Percentiles rank a stretch among this genome's conserved stretches.
Evolutionary conservation across 805 yeast species (phyloP).

Genomic region (Pichia pseudocactophila): DNA sequence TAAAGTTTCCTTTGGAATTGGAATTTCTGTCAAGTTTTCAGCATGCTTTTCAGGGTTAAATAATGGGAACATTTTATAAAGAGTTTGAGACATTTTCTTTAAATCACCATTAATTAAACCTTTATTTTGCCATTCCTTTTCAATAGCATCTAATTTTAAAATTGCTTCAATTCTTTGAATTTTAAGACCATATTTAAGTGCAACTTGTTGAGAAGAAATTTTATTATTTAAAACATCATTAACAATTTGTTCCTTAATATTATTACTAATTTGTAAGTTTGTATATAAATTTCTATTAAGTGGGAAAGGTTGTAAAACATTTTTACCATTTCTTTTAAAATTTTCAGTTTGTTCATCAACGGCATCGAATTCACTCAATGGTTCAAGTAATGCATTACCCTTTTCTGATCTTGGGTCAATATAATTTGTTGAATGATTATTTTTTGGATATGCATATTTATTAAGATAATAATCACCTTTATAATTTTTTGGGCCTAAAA

Average conservation of each 20-base stretch:
- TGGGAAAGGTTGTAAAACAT: conserved; percentile 71
- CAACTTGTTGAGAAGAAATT: conserved; percentile 59
- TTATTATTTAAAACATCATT: conserved; percentile 41
- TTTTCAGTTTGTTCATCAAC: conserved; percentile 15
- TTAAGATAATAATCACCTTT: conserved; percentile 75
- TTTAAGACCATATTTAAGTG: conserved; percentile 70
- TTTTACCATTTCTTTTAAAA: conserved; percentile 10
- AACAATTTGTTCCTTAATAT: conserved; percentile 52
- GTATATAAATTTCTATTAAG: conserved; percentile 62
- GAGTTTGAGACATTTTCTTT: conserved; percentile 44
- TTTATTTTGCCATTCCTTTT: conserved; percentile 47
- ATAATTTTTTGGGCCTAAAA: conserved; percentile 76
- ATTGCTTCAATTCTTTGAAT: conserved; percentile 88
- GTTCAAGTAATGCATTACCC: conserved; percentile 27
- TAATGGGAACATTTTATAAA: conserved; percentile 79
- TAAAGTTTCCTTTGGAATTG: conserved; percentile 74
- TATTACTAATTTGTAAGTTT: conserved; percentile 48
- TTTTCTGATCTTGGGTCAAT: conserved; percentile 45
- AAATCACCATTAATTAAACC: conserved; percentile 51
- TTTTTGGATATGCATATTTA: conserved; percentile 62
- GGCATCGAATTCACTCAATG: conserved; percentile 10
- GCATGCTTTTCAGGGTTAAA: conserved; percentile 39
- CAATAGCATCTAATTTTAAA: conserved; percentile 55
- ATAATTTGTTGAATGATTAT: conserved; percentile 64
- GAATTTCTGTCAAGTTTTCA: conserved; percentile 90